Base-by-base conservation (phyloP, 2,329 filamentous ascomycete genomes). In the Xylaria sp. region DNA sequence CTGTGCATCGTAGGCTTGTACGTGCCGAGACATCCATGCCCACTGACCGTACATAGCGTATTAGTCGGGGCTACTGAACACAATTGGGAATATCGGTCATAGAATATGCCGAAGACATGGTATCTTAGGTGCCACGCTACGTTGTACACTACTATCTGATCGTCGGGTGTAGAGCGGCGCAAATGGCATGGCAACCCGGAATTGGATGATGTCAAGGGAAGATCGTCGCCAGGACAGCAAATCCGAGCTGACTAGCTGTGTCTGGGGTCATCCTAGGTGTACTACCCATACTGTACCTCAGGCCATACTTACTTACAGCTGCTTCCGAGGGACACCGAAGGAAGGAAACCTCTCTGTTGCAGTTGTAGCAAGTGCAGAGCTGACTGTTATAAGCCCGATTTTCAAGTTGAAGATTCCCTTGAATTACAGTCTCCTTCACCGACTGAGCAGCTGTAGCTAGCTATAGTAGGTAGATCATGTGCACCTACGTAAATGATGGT, bases 141-240 rank as follows among this genome's bases (percentile, higher is more conserved):
- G n/a, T 9, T 23, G 25, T 57, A 28, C 28, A 28, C 28, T 28
- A 9, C 49, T 31, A 46, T 31, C 4, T 20, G 56, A 58, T 58
- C 56, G 56, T 31, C 36, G 23, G 7, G 2, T 18, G 41, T 36
- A 36, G 3, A 33, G 33, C 55, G 18, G 28, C 33, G 58, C 41
- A 63, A 63, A 60, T 57, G 52, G 56, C 56, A 64, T 39, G 54
- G 61, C 46, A 62, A 68, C 55, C 25, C 18, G 39, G 18, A 59
- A 64, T 70, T 54, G 46, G 57, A 36, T 51, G 55, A 62, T 20
- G 48, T 41, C 23, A 31, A 33, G 43, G 31, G 62, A 65, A 39
- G 68, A 70, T 70, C 65, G 41, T 31, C 58, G 31, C 36, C 8
- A 54, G 31, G 46, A 25, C 25, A 54, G 25, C 52, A 41, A 15